Evolutionary conservation across 2,329 filamentous ascomycete species (phyloP).

Genomic region (Dactylellina parvicollis): DNA sequence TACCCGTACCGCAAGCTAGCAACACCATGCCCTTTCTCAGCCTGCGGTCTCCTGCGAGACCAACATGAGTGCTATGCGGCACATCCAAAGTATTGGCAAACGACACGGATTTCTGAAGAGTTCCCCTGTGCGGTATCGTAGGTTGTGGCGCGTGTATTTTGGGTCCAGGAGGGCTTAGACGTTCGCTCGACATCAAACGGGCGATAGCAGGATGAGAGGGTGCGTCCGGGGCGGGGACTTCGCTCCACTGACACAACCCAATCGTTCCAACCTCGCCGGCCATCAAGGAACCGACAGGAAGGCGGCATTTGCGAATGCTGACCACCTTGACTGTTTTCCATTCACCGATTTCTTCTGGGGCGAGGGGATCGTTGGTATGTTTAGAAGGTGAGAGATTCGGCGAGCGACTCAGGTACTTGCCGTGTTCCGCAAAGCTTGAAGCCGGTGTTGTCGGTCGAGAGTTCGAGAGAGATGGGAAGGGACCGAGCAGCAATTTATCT

Average conservation of each 20-base stretch:
- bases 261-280: conserved; percentile 90
- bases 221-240: conserved; percentile 61
- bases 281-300: conserved; percentile 79
- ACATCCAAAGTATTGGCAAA: conserved; percentile 61
- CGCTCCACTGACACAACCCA: conserved; percentile 72
- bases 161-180: conserved; percentile 26
- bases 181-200: conserved; percentile 20
- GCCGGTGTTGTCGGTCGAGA: conserved; percentile 57
- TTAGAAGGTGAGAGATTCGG: conserved; percentile 41
- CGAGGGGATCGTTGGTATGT: conserved; percentile 65
- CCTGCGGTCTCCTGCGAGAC: conserved; percentile 56
- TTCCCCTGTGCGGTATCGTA: conserved; percentile 59
- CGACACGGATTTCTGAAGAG: conserved; percentile 60
- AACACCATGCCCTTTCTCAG: conserved; percentile 85
- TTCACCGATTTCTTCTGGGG: conserved; percentile 70
- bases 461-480: conserved; percentile 68
- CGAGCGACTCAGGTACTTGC: conserved; percentile 62
- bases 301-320: conserved; percentile 85
- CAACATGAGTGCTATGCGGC: conserved; percentile 33
- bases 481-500: conserved; percentile 80
- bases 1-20: conserved; percentile 67
- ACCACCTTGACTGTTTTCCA: conserved; percentile 85
- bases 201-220: conserved; percentile 56
- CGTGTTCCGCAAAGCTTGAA: conserved; percentile 64
- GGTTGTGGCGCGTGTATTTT: conserved; percentile 56